A percentile compares a stretch with the other conserved stretches of the same genome.
Conservation (phyloP, 495 filamentous ascomycete species). For the Tuber borchii region DNA sequence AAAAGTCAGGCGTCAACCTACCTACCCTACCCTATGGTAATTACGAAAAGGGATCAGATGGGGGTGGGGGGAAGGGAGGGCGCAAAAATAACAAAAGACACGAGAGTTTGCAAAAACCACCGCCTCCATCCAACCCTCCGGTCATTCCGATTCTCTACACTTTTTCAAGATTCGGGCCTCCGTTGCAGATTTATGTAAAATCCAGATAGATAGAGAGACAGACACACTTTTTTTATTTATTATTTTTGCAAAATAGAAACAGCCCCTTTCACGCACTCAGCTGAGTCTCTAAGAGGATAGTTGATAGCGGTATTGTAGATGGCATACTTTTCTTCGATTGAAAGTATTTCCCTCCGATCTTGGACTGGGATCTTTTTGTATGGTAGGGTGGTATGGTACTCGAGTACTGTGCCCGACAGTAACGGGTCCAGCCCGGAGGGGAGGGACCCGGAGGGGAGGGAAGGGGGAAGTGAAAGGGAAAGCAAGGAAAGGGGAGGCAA, state of each 20-base stretch:
- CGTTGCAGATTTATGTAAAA: background rate
- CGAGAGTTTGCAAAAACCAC: background rate
- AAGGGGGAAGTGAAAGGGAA: background rate
- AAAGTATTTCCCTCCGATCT: background rate
- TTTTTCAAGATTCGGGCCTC: background rate
- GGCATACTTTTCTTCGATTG: background rate
- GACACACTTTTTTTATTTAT: background rate
- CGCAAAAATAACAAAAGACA: background rate
- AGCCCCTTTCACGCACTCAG: background rate
- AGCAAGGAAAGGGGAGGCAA: background rate
- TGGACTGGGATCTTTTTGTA: conserved; percentile 2
- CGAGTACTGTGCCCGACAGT: background rate
- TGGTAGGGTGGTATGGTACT: background rate
- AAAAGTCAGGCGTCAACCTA: background rate
- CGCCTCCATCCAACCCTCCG: background rate
- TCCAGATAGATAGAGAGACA: background rate
- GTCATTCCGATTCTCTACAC: background rate
- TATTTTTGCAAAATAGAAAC: background rate
- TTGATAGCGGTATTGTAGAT: background rate
- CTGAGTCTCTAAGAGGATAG: background rate
- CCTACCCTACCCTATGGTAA: background rate
- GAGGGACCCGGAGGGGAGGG: no score
- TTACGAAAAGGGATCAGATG: background rate
- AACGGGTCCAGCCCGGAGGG: background rate
- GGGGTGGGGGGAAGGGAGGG: background rate